phyloP scores from a whole-genome alignment of 768 basidiomycete species.

The Clathrus columnatus region DNA sequence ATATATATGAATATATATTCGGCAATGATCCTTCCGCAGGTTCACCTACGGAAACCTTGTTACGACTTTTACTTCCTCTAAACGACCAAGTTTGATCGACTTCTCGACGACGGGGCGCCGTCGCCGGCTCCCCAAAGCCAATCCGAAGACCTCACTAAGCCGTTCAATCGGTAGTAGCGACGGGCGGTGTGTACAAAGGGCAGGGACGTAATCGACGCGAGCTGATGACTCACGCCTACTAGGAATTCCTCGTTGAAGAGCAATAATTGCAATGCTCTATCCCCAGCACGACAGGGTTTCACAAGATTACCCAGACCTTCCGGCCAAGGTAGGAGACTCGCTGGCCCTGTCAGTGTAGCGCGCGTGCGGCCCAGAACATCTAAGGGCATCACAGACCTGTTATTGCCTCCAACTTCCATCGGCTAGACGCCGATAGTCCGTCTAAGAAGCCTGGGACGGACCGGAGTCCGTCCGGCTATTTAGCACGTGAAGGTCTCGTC shows the following conservation, averaged over 20 bases:
- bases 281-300: slow-evolving; percentile 76
- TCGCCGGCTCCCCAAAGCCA: slow-evolving; percentile 53
- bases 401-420: slow-evolving; percentile 85
- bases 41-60: slow-evolving; percentile 79
- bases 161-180: slow-evolving; percentile 89
- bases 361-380: slow-evolving; percentile 85
- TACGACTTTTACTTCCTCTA: slow-evolving; percentile 81
- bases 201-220: slow-evolving; percentile 86
- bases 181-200: slow-evolving; percentile 87
- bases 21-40: slow-evolving; percentile 71
- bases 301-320: slow-evolving; percentile 74
- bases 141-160: slow-evolving; percentile 84
- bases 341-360: slow-evolving; percentile 86
- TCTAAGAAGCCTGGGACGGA: slow-evolving; percentile 77
- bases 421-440: slow-evolving; percentile 75
- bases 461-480: slow-evolving; percentile 74
- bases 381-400: slow-evolving; percentile 90
- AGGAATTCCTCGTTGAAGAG: slow-evolving; percentile 88
- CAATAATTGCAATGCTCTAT: slow-evolving; percentile 89
- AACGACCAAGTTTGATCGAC: slow-evolving; percentile 73
- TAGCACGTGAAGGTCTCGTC: slow-evolving; percentile 91
- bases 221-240: slow-evolving; percentile 85
- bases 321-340: slow-evolving; percentile 70
- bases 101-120: slow-evolving; percentile 45
- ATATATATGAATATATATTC: slow-evolving; percentile 26